phyloP scores from a whole-genome alignment of 1,284 basidiomycete genomes.

The Naganishia liquefaciens region DNA sequence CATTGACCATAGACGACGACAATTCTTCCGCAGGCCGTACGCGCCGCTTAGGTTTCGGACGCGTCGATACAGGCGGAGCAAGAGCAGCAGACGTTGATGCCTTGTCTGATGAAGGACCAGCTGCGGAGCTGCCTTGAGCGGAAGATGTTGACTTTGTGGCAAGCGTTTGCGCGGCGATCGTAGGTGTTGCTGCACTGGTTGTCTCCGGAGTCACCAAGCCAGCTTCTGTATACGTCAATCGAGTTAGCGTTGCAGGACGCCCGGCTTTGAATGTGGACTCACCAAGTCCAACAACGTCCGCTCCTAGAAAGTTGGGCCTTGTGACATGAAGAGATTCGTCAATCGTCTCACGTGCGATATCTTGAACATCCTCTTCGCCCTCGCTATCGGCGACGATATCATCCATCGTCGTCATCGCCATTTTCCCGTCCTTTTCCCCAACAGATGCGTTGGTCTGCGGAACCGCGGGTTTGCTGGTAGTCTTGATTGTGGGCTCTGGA shows the following conservation, averaged over 20 bases:
- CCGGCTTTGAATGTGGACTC: background rate
- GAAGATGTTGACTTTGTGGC: background rate
- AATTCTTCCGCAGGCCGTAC: background rate
- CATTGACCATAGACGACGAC: background rate
- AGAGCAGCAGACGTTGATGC: background rate
- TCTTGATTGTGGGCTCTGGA: background rate
- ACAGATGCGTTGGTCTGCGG: background rate
- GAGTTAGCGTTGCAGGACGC: background rate
- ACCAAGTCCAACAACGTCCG: constrained; percentile 1
- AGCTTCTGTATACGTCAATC: background rate
- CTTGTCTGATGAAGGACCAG: too few relatives aligned
- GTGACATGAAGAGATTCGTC: background rate
- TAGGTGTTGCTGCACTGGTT: background rate
- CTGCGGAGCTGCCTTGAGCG: too few relatives aligned
- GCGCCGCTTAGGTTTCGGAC: constrained; percentile 18
- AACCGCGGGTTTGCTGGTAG: background rate
- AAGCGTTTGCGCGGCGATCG: too few relatives aligned
- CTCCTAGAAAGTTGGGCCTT: background rate
- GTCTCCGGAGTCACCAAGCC: constrained; percentile 7
- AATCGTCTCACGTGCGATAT: constrained; percentile 3
- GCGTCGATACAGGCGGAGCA: background rate
- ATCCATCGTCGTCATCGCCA: background rate
- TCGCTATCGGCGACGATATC: constrained; percentile 26
- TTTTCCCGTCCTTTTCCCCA: background rate
- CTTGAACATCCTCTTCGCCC: constrained; percentile 14